Base-by-base conservation (phyloP, 805 yeast species). In the Lipomyces starkeyi region DNA sequence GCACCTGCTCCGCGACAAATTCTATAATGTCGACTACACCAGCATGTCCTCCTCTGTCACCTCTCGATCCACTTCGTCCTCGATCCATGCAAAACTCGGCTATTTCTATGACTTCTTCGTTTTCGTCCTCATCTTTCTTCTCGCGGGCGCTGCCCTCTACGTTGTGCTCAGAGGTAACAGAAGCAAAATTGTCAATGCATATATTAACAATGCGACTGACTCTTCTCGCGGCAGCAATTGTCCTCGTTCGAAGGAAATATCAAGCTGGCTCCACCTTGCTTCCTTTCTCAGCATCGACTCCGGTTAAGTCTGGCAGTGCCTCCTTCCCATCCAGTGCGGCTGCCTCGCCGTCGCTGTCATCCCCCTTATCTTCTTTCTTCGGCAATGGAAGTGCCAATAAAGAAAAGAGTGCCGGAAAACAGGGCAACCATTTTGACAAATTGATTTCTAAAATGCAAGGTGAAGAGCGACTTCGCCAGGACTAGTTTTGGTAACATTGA, bases 1-100 rank as follows among this genome's bases (percentile, higher is more conserved):
- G 64, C 72, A 69, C 43, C 62, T 69, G 20, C 71, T 69, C 34
- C 59, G 71, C 25, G 72, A 69, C 61, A 56, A 60, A 40, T 65
- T 68, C 63, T 65, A 68, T 62, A 53, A 59, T 40, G 47, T 65
- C 43, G 71, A 68, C 62, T 68, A 64, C 64, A 67, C 68, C 56
- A 56, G 68, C 40, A 59, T 62, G 62, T 40, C 71, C 2, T 56
- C 68, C 40, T 20, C 64, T 22, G 67, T 55, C 29, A 65, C 63
- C 22, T 61, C 70, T 14, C 55, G 57, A 32, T 59, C 67, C 25
- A 58, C 62, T 3, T 34, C 62, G 13, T 40, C 22, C 20, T 65
- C 35, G 60, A 53, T 61, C 8, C 59, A 63, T 14, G 56, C 61
- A 3, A 49, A 47, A 5, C 59, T 59, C n/a, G 59, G 58, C 20